Evolutionary conservation across 768 basidiomycete species (phyloP), one percentile per base, ranked within the genome.

Genomic region (Dacryopinax primogenitus): DNA sequence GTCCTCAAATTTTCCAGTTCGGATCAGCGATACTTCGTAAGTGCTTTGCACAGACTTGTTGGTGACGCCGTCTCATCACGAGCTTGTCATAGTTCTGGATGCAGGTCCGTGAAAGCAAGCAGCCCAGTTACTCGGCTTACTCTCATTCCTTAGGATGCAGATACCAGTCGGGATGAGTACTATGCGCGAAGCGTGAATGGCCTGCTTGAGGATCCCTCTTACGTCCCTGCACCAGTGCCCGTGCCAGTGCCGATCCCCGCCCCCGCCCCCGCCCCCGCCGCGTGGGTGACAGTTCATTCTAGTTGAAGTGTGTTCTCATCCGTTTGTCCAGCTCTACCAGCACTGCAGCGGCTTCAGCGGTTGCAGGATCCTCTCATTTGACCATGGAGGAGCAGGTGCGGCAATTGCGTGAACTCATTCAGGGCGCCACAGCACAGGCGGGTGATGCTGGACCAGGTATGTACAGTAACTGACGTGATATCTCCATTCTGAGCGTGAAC

Each of bases 1-100:
- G 89, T 94, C 67, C 86, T 95, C 73, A 91, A 89, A 76, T 95
- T 96, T 78, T 86, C 87, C 0, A 92, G 89, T 23, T 94, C 92
- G 15, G 83, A 91, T 73, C 88, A 91, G 72, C 83, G 85, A 67
- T 88, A 93, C 74, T 95, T 96, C 74, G 92, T 94, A 71, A 75
- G 85, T 79, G 18, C 28, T 30, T 41, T 44, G 16, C 51, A 39
- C 37, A 39, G 16, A 62, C 2, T 45, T n/a, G 21, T 33, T 26
- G 39, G 12, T 64, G 21, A 26, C 34, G 51, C 44, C 67, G 62
- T 64, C 66, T 68, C 26, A 71, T 63, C 39, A 51, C 37, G 13
- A 65, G 37, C 41, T 62, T 18, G 58, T 21, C 32, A 3, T 69
- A 92, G 90, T 92, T 90, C 71, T 92, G 89, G 89, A 78, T 91